Evolutionary conservation across 169 alveolate genomes (phyloP).

Genomic region (Fabrea salina): DNA sequence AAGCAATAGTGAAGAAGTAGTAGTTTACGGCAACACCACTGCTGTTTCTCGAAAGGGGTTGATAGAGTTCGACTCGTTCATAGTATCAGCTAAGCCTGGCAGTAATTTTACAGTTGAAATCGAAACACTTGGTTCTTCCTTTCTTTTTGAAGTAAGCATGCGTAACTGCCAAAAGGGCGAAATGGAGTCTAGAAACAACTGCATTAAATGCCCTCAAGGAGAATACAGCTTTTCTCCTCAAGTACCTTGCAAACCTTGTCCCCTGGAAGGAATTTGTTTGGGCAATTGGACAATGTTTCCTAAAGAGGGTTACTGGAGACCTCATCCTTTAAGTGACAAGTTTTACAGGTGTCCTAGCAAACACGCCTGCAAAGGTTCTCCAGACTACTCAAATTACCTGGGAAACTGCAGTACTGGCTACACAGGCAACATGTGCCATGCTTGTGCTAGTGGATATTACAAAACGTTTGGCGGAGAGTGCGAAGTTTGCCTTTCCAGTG

Average conservation of each 20-base stretch:
- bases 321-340: not conserved
- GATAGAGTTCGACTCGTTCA: not conserved
- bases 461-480: not conserved
- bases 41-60: not conserved
- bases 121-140: not conserved
- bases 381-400: not conserved
- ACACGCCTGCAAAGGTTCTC: not conserved
- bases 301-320: not conserved
- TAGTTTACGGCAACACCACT: not conserved
- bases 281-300: slow-evolving; percentile 3
- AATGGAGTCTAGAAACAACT: not conserved
- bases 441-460: not conserved
- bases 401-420: not conserved
- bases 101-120: not conserved
- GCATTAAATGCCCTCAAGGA: not conserved
- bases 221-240: not conserved
- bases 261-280: not conserved
- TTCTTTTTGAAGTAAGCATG: not conserved
- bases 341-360: not conserved
- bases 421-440: not conserved
- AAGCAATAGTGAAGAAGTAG: not conserved
- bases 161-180: not conserved
- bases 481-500: not conserved
- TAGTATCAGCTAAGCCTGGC: not conserved
- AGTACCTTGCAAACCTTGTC: not conserved